phyloP scores from a whole-genome alignment of 352 stramenopile genomes.

The Phytophthora podocarpi region DNA sequence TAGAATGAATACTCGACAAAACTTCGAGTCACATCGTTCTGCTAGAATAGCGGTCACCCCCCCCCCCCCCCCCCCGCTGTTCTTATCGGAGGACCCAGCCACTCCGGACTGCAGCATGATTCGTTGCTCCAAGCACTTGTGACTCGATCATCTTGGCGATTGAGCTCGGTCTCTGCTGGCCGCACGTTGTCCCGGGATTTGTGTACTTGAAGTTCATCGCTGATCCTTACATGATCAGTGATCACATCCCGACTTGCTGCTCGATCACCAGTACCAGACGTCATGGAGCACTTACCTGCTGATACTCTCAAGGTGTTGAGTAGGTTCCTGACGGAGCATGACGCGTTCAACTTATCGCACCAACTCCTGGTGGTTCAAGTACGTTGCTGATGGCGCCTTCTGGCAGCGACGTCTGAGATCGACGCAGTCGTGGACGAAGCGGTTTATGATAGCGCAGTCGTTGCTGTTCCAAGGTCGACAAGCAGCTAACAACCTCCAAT shows the following conservation, averaged over 20 bases:
- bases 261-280: too few relatives aligned
- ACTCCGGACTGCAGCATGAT: too few relatives aligned
- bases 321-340: constrained; percentile 6
- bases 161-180: constrained; percentile 1
- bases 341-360: constrained; percentile 20
- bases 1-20: too few relatives aligned
- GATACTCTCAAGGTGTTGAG: constrained; percentile 6
- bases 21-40: too few relatives aligned
- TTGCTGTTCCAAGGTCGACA: constrained; percentile 16
- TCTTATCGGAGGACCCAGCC: neutral
- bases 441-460: constrained; percentile 8
- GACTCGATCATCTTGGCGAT: too few relatives aligned
- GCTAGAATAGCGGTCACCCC: too few relatives aligned
- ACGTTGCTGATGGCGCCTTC: neutral
- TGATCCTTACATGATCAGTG: neutral
- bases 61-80: too few relatives aligned
- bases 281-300: constrained; percentile 10
- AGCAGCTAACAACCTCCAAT: neutral
- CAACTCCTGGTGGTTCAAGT: constrained; percentile 1
- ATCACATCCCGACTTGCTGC: too few relatives aligned
- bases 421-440: constrained; percentile 2
- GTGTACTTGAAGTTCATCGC: neutral
- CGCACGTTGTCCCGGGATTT: neutral
- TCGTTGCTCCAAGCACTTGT: too few relatives aligned
- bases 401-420: constrained; percentile 5